These are phyloP conservation scores for Backusella liffmaniae DNA, from an alignment of 192 early-diverging fungal species.

Conservation along the genomic window DNA sequence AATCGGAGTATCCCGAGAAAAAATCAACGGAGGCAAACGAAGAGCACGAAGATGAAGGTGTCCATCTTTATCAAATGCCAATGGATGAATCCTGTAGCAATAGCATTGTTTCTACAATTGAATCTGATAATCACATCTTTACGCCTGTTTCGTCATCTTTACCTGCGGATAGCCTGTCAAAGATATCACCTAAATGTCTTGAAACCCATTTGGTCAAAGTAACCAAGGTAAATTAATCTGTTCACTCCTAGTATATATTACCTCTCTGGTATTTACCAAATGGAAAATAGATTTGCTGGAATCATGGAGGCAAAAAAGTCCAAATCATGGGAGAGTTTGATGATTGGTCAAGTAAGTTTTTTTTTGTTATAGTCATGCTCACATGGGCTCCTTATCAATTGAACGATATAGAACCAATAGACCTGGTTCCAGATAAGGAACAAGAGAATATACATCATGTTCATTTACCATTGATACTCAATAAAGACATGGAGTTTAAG, in stretches of 20 bases:
- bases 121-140: slow-evolving; percentile 3
- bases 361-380: no score
- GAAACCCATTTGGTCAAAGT: background rate
- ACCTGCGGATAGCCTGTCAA: background rate
- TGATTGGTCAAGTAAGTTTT: slow-evolving; percentile 37
- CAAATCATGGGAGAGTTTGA: slow-evolving; percentile 42
- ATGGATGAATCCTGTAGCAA: background rate
- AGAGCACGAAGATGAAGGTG: background rate
- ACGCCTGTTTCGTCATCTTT: background rate
- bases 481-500: slow-evolving; percentile 34
- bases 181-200: background rate
- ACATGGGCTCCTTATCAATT: background rate
- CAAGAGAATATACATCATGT: background rate
- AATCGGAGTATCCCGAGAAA: background rate
- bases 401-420: background rate
- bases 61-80: background rate
- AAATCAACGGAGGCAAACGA: background rate
- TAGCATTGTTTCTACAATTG: background rate
- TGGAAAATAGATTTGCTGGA: slow-evolving; percentile 36
- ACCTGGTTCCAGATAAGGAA: background rate
- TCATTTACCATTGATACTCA: slow-evolving; percentile 13
- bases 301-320: slow-evolving; percentile 36
- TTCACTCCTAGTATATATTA: background rate
- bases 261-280: background rate
- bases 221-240: background rate